A percentile compares a stretch with the other conserved stretches of the same genome.
Evolutionary conservation across 1,284 basidiomycete species (phyloP).

Genomic region (Microbotryomycetes sp.): DNA sequence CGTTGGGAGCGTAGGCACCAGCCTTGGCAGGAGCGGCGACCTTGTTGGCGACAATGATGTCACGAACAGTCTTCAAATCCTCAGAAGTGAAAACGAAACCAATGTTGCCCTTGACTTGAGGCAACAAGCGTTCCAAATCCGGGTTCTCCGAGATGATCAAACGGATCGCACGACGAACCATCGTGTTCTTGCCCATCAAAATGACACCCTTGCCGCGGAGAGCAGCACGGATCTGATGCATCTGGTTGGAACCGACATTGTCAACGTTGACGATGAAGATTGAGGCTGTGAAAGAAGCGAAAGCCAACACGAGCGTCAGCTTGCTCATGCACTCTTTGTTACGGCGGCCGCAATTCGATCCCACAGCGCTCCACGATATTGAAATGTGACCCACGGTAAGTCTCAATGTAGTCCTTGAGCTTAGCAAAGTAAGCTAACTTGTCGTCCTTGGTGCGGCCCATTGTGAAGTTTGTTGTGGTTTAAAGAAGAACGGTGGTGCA

Average conservation of each 20-base stretch:
- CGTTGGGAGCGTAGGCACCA: conserved; percentile 87
- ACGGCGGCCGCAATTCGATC: not conserved
- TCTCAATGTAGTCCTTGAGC: conserved; percentile 85
- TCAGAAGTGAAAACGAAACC: conserved; percentile 95
- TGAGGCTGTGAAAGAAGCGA: conserved; percentile 57
- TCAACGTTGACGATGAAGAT: conserved; percentile 99
- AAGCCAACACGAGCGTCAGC: not conserved
- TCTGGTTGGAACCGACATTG: conserved; percentile 98
- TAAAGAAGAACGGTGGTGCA: conserved; percentile 8
- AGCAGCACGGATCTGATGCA: conserved; percentile 96
- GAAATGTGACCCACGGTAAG: conserved; percentile 63
- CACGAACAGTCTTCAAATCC: conserved; percentile 92
- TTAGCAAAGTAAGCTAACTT: conserved; percentile 92
- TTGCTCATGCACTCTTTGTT: not conserved
- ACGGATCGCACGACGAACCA: conserved; percentile 97
- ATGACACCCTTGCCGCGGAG: conserved; percentile 95
- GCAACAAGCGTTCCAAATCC: conserved; percentile 92
- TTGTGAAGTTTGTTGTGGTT: conserved; percentile 9
- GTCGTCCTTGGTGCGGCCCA: conserved; percentile 47
- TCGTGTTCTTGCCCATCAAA: conserved; percentile 99
- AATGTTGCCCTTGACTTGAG: conserved; percentile 94
- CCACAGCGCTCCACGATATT: not conserved
- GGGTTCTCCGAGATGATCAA: conserved; percentile 82
- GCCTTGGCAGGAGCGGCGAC: conserved; percentile 97
- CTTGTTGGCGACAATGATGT: conserved; percentile 89